Conservation (phyloP, 345 rosid genomes). For the Eucalyptus fibrosa region DNA sequence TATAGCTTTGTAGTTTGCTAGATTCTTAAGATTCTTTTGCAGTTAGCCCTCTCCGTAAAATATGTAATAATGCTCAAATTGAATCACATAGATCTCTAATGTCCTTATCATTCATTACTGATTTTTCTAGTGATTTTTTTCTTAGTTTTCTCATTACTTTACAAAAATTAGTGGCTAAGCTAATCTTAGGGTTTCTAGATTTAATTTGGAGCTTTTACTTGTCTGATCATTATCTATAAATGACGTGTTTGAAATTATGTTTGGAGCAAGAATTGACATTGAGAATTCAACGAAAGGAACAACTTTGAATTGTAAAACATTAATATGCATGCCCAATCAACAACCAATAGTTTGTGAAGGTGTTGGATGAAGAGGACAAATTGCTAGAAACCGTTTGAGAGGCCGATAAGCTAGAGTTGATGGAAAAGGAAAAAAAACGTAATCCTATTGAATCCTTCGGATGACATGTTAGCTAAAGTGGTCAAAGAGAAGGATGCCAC, state of each 20-base stretch:
- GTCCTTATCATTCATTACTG: background rate
- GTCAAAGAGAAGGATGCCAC: background rate
- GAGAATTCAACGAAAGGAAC: background rate
- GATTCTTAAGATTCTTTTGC: background rate
- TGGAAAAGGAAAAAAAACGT: background rate
- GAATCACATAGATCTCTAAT: background rate
- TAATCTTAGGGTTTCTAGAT: background rate
- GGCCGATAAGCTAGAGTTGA: background rate
- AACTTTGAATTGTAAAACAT: background rate
- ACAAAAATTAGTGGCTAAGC: background rate
- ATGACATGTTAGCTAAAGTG: background rate
- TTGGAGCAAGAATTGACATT: background rate
- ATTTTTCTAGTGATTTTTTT: background rate
- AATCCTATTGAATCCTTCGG: background rate
- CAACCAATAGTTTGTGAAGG: background rate
- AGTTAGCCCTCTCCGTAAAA: rapidly evolving
- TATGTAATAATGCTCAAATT: rapidly evolving
- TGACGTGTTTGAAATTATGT: background rate
- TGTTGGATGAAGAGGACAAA: background rate
- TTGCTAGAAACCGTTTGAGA: background rate
- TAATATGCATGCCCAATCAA: background rate
- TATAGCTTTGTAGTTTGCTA: background rate
- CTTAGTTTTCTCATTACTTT: background rate
- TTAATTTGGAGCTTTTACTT: background rate
- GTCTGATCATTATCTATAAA: background rate